Conservation (phyloP, 1,284 basidiomycete species). For the Sporisorium reilianum region DNA sequence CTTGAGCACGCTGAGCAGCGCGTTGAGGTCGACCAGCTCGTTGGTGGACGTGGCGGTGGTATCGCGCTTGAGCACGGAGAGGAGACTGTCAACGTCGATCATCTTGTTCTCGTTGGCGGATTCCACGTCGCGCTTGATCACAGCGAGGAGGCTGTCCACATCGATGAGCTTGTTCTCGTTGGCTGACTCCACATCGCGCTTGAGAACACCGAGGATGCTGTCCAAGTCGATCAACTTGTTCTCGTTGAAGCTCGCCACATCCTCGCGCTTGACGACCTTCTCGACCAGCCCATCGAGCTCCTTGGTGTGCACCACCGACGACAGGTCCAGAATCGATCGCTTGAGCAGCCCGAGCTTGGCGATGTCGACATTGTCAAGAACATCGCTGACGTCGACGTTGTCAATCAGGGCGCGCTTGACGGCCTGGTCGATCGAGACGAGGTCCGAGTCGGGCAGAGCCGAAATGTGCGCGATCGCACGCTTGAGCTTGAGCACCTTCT, state of each 20-base stretch:
- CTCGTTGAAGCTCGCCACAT: not conserved
- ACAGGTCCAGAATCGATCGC: conserved; percentile 21
- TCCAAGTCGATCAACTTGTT: not conserved
- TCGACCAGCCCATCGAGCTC: conserved; percentile 8
- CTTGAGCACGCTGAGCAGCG: no score
- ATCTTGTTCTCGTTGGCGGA: no score
- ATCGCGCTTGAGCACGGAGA: no score
- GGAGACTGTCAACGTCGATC: no score
- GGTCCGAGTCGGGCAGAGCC: conserved; percentile 20
- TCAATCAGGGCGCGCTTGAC: conserved; percentile 9
- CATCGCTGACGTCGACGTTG: not conserved
- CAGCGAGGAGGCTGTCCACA: conserved; percentile 5
- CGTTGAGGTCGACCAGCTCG: no score
- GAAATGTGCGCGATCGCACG: conserved; percentile 27
- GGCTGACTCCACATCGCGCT: not conserved
- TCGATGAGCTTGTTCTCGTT: conserved; percentile 1
- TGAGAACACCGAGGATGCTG: conserved; percentile 2
- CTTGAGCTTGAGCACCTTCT: conserved; percentile 19
- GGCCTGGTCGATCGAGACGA: conserved; percentile 9
- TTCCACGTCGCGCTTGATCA: conserved; percentile 15
- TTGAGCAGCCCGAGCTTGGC: conserved; percentile 2
- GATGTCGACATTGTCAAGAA: conserved; percentile 2
- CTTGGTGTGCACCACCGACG: conserved; percentile 6
- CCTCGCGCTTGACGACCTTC: conserved; percentile 19
- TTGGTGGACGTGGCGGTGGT: no score